Evolutionary conservation across 169 alveolate species (phyloP).

Genomic region (Plasmodium gaboni): DNA sequence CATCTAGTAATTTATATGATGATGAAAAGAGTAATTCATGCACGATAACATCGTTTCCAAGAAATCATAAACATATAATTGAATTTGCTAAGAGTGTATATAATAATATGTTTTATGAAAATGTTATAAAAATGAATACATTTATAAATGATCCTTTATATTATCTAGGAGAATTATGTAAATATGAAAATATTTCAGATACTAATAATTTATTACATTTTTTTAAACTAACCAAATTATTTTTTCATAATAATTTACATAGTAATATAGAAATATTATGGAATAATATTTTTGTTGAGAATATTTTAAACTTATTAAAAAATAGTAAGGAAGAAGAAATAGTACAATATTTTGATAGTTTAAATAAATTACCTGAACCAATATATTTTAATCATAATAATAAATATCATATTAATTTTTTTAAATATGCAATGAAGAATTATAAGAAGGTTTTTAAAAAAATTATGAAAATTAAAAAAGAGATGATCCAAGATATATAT

Average conservation of each 20-base stretch:
- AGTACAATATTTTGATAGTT: conserved; percentile 26
- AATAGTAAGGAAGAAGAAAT: conserved; percentile 28
- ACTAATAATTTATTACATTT: conserved; percentile 36
- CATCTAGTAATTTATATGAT: neutral
- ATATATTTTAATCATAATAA: conserved; percentile 22
- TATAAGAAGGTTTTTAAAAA: conserved; percentile 32
- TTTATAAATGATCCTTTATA: conserved; percentile 58
- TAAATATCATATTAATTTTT: conserved; percentile 36
- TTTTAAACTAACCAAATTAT: conserved; percentile 60
- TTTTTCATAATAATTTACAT: conserved; percentile 27
- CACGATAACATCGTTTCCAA: conserved; percentile 70
- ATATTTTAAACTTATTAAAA: conserved; percentile 31
- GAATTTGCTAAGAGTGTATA: conserved; percentile 57
- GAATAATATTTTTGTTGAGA: conserved; percentile 46
- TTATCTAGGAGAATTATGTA: conserved; percentile 39
- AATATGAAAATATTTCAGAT: conserved; percentile 29
- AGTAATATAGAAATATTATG: conserved; percentile 24
- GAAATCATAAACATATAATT: conserved; percentile 56
- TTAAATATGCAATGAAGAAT: conserved; percentile 27
- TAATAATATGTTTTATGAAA: conserved; percentile 40
- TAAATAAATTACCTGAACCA: conserved; percentile 40
- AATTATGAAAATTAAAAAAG: conserved; percentile 2
- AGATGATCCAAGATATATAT: conserved; percentile 3
- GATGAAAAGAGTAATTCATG: conserved; percentile 40
- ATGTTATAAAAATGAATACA: conserved; percentile 56